phyloP scores from a whole-genome alignment of 73 alveolate species.

The Urostyla sp. region DNA sequence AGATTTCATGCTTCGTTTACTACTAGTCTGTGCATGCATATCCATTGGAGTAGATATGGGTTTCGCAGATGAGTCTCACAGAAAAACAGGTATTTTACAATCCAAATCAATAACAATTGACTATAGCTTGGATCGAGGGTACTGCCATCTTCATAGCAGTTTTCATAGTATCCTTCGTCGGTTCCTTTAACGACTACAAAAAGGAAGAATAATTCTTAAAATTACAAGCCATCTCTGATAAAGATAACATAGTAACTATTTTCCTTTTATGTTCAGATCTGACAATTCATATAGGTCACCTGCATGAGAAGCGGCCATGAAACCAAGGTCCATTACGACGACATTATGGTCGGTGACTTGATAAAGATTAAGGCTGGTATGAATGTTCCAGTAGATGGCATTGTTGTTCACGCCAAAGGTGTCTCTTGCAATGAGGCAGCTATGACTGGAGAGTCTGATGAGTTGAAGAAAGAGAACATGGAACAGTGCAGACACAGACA shows the following conservation, averaged over 20 bases:
- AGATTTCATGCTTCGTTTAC: conserved; percentile 78
- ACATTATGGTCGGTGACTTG: conserved; percentile 95
- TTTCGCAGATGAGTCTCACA: conserved; percentile 44
- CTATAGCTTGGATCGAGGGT: conserved; percentile 83
- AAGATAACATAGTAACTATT: conserved; percentile 42
- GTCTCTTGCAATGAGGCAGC: conserved; percentile 79
- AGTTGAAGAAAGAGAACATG: conserved; percentile 62
- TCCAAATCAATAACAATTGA: not conserved
- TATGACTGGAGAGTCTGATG: conserved; percentile 87
- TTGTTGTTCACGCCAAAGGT: conserved; percentile 57
- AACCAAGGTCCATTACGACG: conserved; percentile 77
- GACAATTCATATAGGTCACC: too few species aligned
- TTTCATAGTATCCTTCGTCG: conserved; percentile 71
- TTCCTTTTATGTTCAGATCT: too few species aligned
- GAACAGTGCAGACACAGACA: conserved; percentile 59
- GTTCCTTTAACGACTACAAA: conserved; percentile 80
- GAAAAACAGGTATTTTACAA: conserved; percentile 4
- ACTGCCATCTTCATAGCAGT: conserved; percentile 78
- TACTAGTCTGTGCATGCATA: conserved; percentile 75
- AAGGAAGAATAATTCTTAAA: conserved; percentile 60
- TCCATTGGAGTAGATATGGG: conserved; percentile 69
- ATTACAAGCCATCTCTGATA: not conserved
- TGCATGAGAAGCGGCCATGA: conserved; percentile 86
- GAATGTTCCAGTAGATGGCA: conserved; percentile 96
- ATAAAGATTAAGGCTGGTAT: conserved; percentile 94